Evolutionary conservation across 2,329 filamentous ascomycete species (phyloP).

Genomic region (Scedosporium apiospermum): DNA sequence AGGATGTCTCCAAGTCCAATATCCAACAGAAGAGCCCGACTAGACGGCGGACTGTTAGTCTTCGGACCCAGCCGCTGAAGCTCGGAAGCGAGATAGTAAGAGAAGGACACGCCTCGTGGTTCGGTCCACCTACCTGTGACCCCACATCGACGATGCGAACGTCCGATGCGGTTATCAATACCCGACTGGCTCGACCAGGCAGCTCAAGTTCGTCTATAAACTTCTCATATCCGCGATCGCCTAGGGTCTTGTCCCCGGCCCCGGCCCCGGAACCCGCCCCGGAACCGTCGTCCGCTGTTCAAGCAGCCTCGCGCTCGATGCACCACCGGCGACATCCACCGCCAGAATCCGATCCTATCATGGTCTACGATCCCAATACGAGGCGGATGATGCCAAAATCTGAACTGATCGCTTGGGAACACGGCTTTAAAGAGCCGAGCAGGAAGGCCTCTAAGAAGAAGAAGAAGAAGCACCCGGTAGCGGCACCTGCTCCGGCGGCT

Average conservation of each 20-base stretch:
- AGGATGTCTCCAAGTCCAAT: conserved; percentile 22
- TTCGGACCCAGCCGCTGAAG: conserved; percentile 39
- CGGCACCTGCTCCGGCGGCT: not conserved
- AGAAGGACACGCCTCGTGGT: conserved; percentile 36
- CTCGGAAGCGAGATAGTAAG: conserved; percentile 44
- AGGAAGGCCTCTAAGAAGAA: conserved; percentile 31
- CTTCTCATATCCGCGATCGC: conserved; percentile 45
- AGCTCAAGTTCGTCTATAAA: conserved; percentile 46
- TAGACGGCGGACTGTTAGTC: conserved; percentile 29
- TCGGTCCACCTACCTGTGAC: conserved; percentile 35
- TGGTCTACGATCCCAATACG: conserved; percentile 59
- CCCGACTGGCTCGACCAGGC: conserved; percentile 27
- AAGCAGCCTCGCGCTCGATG: not conserved
- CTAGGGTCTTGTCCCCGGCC: conserved; percentile 24
- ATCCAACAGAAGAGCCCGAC: conserved; percentile 12
- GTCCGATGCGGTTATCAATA: conserved; percentile 35
- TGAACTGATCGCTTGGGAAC: conserved; percentile 5
- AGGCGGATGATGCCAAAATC: conserved; percentile 47
- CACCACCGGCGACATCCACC: conserved; percentile 3
- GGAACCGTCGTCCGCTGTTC: conserved; percentile 13
- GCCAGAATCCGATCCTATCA: conserved; percentile 24
- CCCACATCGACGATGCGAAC: conserved; percentile 12
- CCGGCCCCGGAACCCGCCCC: conserved; percentile 23
- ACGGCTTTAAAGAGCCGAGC: conserved; percentile 10
- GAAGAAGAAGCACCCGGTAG: conserved; percentile 24